Evolutionary conservation across 495 filamentous ascomycete species (phyloP).

Genomic region (Penicillium coprophilum): DNA sequence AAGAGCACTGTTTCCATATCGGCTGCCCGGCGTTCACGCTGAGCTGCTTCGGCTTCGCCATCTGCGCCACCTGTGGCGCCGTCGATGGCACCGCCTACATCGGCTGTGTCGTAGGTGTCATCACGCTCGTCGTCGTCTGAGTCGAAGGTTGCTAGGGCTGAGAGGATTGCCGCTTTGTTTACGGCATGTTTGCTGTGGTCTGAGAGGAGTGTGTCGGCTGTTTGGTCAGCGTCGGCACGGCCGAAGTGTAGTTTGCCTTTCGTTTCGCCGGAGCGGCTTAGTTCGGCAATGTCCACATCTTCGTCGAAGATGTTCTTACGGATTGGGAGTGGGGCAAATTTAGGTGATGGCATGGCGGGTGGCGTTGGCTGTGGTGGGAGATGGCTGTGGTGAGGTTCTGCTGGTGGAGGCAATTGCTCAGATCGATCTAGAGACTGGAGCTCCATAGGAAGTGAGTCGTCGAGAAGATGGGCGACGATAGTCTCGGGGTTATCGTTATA

Average conservation of each 20-base stretch:
- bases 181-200: slow-evolving; percentile 54
- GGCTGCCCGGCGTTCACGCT: slow-evolving; percentile 21
- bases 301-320: slow-evolving; percentile 70
- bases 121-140: slow-evolving; percentile 95
- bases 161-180: slow-evolving; percentile 84
- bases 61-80: slow-evolving; percentile 43
- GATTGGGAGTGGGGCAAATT: slow-evolving; percentile 24
- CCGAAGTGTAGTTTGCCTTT: slow-evolving; percentile 70
- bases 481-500: slow-evolving; percentile 76
- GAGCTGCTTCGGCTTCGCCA: slow-evolving; percentile 40
- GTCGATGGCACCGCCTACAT: slow-evolving; percentile 87
- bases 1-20: slow-evolving; percentile 58
- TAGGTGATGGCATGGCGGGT: slow-evolving; percentile 28
- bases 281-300: slow-evolving; percentile 76
- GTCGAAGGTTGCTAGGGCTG: slow-evolving; percentile 88
- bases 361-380: slow-evolving; percentile 43
- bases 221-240: slow-evolving; percentile 59
- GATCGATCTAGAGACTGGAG: slow-evolving; percentile 41
- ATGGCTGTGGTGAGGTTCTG: slow-evolving; percentile 18
- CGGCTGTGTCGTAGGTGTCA: slow-evolving; percentile 90
- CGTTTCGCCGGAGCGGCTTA: slow-evolving; percentile 51
- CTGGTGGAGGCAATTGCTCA: slow-evolving; percentile 37
- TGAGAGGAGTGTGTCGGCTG: slow-evolving; percentile 62
- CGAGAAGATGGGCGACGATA: slow-evolving; percentile 80
- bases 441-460: slow-evolving; percentile 67